A percentile compares a stretch with the other conserved stretches of the same genome.
Conservation (phyloP, 2,329 filamentous ascomycete species). For the Fusarium kyushuense region DNA sequence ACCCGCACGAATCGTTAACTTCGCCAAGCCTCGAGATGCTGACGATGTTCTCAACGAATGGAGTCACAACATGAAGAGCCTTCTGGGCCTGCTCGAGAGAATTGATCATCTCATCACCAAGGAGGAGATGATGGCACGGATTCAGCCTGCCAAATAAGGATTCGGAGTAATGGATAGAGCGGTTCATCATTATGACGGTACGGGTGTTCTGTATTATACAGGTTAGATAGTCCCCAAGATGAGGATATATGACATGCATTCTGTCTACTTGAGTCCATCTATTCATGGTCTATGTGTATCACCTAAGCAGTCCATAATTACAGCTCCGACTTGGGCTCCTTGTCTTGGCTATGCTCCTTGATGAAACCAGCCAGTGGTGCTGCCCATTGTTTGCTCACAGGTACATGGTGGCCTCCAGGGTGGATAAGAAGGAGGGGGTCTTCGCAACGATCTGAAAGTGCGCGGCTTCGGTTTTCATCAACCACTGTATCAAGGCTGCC, state of each 20-base stretch:
- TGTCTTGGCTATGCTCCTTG: conserved; percentile 53
- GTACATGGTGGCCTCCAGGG: conserved; percentile 92
- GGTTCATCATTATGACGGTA: conserved; percentile 46
- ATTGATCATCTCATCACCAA: conserved; percentile 99
- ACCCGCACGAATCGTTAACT: conserved; percentile 90
- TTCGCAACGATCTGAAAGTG: conserved; percentile 73
- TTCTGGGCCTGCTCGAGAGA: conserved; percentile 85
- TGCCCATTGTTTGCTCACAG: conserved; percentile 83
- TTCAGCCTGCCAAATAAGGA: conserved; percentile 72
- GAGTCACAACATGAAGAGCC: conserved; percentile 97
- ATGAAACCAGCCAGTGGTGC: conserved; percentile 82
- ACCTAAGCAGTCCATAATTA: conserved; percentile 18
- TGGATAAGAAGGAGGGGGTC: conserved; percentile 72
- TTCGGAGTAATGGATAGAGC: conserved; percentile 48
- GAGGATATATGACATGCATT: conserved; percentile 51
- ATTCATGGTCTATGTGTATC: conserved; percentile 31
- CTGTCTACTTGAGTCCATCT: conserved; percentile 46
- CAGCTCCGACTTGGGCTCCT: conserved; percentile 45
- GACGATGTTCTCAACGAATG: conserved; percentile 98
- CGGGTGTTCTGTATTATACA: conserved; percentile 52
- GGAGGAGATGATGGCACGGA: conserved; percentile 99
- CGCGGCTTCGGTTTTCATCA: conserved; percentile 77
- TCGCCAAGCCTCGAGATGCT: conserved; percentile 92
- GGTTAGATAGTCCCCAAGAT: conserved; percentile 51
- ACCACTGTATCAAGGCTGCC: conserved; percentile 90